Evolutionary conservation across 129 eudicot species (phyloP), one percentile per base, ranked within the genome.

Genomic region (Artemisia tridentata): DNA sequence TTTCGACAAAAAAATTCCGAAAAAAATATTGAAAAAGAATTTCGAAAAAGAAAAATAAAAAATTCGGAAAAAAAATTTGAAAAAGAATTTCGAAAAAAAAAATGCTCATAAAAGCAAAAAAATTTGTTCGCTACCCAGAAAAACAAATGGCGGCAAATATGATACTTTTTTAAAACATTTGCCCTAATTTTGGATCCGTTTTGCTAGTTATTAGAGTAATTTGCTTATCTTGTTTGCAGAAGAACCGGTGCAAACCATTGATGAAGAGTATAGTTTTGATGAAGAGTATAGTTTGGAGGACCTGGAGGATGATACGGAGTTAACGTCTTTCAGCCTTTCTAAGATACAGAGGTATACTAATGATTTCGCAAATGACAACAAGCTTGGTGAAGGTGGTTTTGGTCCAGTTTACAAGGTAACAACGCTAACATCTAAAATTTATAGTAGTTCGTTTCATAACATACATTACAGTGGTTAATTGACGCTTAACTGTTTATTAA

Each of bases 331-430:
- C 46, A 57, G 58, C 5, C 55, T 71, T 4, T 31, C 75, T 3
- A 71, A 15, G 21, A 58, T 71, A 57, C 43, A 47, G 0, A 71
- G 59, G 67, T 41, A 56, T 16, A 71, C 75, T 19, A 58, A 7
- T 23, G 23, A 71, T 43, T 71, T 71, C 38, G 25, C 67, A 0
- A 46, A 45, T 31, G 25, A 15, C 23, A 41, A 57, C 25, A 71
- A 71, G 29, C 75, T 71, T n/a, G 75, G 75, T 43, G 56, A 71
- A 71, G 75, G 75, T 14, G 75, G 75, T 47, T 71, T 71, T 21
- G 75, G 75, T 57, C 45, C 65, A 1, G 74, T 69, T 56, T 69
- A 69, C 51, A 69, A 55, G 74, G 74, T 69, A 54, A 53, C 19
- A 69, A 49, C 43, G 7, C 0, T 34, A 34, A 34, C 43, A 5